Conservation (phyloP, 1,284 basidiomycete genomes). For the Gastroboletus turbinatus region DNA sequence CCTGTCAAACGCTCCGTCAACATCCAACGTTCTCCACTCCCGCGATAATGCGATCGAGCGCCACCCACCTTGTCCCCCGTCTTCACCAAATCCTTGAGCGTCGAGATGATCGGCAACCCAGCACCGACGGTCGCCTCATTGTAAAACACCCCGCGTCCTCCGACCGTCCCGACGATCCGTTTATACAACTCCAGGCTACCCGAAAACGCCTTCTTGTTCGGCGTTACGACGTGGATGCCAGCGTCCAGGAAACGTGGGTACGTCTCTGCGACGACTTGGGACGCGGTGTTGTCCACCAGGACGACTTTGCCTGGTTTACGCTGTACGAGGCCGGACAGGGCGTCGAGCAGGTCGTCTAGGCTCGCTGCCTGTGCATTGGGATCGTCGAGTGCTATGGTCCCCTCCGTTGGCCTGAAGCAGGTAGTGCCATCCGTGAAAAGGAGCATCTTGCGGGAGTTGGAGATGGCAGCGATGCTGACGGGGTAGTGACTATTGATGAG, state of each 20-base stretch:
- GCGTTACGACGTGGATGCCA: conserved; percentile 90
- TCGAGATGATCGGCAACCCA: conserved; percentile 89
- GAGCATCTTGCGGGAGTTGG: conserved; percentile 72
- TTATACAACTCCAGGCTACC: conserved; percentile 74
- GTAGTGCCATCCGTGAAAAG: conserved; percentile 54
- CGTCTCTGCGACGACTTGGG: conserved; percentile 76
- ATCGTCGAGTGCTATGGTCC: conserved; percentile 44
- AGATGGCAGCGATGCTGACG: conserved; percentile 75
- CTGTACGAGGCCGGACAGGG: conserved; percentile 35
- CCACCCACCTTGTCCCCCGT: conserved; percentile 84
- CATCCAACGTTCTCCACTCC: not conserved
- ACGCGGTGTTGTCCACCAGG: conserved; percentile 93
- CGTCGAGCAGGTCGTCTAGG: conserved; percentile 42
- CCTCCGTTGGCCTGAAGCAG: conserved; percentile 36
- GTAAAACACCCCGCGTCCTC: conserved; percentile 67
- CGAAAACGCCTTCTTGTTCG: conserved; percentile 97
- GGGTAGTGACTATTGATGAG: conserved; percentile 67
- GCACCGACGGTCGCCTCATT: conserved; percentile 97
- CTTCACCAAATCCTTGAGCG: conserved; percentile 86
- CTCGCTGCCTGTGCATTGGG: conserved; percentile 42
- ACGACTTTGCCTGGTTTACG: conserved; percentile 55
- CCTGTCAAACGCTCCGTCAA: conserved; percentile 38
- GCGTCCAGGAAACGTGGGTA: conserved; percentile 83
- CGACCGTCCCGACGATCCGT: conserved; percentile 49
- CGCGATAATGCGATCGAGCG: not conserved